phyloP scores from a whole-genome alignment of 176 grass and related monocot species.

The Carex scoparia region DNA sequence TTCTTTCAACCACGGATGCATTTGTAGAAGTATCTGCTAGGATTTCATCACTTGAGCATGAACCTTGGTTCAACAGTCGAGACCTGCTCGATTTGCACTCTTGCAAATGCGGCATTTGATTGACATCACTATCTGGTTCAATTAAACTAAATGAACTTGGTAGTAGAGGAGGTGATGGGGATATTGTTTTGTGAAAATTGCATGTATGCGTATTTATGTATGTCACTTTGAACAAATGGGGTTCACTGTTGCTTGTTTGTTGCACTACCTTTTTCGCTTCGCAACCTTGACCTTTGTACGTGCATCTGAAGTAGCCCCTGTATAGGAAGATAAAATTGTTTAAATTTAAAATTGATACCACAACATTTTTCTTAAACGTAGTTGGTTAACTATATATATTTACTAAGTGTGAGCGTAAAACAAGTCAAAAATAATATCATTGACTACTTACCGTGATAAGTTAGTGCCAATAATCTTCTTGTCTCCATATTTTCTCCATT shows the following conservation, averaged over 20 bases:
- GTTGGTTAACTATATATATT: not conserved
- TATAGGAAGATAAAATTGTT: not conserved
- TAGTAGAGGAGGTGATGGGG: not conserved
- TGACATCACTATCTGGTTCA: not conserved
- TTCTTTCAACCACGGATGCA: not conserved
- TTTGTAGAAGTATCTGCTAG: not conserved
- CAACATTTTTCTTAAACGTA: not conserved
- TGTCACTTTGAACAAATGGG: slow-evolving; percentile 6
- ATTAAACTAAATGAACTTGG: not conserved
- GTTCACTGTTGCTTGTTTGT: slow-evolving; percentile 13
- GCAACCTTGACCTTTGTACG: slow-evolving; percentile 10
- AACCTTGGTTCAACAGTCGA: not conserved
- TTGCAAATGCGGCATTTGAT: not conserved
- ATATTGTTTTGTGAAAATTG: not conserved
- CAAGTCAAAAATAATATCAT: not conserved
- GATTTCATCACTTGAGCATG: not conserved
- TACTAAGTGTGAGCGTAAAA: too few species aligned
- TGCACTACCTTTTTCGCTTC: slow-evolving; percentile 14
- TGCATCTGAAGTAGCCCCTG: slow-evolving; percentile 23
- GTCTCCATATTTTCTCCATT: slow-evolving; percentile 94
- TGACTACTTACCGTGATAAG: slow-evolving; percentile 45
- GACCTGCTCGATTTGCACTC: not conserved
- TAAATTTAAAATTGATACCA: not conserved
- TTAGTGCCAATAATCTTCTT: slow-evolving; percentile 66
- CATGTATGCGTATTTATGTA: slow-evolving; percentile 19